Conservation (phyloP, 345 rosid species). For the Toxicodendron radicans region DNA sequence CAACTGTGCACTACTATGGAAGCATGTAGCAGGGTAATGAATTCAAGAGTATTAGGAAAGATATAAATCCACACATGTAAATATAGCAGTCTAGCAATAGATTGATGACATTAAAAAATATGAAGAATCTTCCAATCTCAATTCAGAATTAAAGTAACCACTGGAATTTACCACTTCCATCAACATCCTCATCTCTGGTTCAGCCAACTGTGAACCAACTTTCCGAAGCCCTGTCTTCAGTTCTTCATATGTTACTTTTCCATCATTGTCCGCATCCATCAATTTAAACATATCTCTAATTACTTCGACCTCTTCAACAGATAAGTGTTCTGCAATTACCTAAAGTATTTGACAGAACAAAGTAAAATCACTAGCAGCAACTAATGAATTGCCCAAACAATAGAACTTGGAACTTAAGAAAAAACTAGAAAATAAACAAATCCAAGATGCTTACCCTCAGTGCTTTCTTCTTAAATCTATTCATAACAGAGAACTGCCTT, state of each 20-base stretch:
- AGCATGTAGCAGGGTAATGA: constrained; percentile 8
- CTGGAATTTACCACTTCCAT: constrained; percentile 85
- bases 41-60: background rate
- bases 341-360: constrained; percentile 35
- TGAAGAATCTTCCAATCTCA: background rate
- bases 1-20: background rate
- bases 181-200: constrained; percentile 92
- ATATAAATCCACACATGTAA: background rate
- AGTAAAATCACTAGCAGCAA: constrained; percentile 7
- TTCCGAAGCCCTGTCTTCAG: constrained; percentile 86
- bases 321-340: constrained; percentile 95
- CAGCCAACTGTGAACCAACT: constrained; percentile 88
- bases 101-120: background rate
- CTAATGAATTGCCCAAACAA: constrained; percentile 4
- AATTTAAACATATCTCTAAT: constrained; percentile 85
- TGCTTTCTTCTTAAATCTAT: constrained; percentile 93
- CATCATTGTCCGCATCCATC: constrained; percentile 91
- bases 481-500: constrained; percentile 94
- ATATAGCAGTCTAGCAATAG: background rate
- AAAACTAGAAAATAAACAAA: constrained; percentile 10
- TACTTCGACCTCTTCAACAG: constrained; percentile 84
- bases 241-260: constrained; percentile 78
- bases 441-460: constrained; percentile 57
- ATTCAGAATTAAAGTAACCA: background rate
- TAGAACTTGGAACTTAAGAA: constrained; percentile 4